Percentiles rank a stretch among this genome's conserved stretches.
phyloP scores from a whole-genome alignment of 345 rosid species.

The Euphorbia lathyris region DNA sequence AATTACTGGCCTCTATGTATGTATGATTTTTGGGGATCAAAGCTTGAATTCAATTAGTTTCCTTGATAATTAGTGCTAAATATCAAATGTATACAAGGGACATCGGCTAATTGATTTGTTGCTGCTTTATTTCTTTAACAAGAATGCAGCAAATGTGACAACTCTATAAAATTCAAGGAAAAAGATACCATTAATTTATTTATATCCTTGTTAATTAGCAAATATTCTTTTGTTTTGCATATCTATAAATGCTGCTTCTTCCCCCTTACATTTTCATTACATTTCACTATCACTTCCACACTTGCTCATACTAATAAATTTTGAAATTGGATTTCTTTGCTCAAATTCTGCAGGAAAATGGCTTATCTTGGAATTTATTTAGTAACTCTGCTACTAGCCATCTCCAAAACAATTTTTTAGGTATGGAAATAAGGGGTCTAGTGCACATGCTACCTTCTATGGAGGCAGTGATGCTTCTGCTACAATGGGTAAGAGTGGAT shows the following conservation, averaged over 20 bases:
- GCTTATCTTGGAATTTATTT: conserved; percentile 29
- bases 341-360: conserved; percentile 31
- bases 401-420: conserved; percentile 34
- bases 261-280: too few relatives aligned
- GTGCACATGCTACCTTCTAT: conserved; percentile 47
- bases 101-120: too few relatives aligned
- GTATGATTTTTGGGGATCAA: too few relatives aligned
- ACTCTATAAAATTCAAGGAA: background rate
- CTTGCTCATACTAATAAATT: background rate
- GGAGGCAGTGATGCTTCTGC: conserved; percentile 48
- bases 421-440: conserved; percentile 33
- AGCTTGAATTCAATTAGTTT: too few relatives aligned
- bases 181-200: background rate
- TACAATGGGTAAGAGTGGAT: conserved; percentile 39
- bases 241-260: conserved; percentile 26
- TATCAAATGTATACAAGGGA: too few relatives aligned
- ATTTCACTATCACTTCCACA: too few relatives aligned
- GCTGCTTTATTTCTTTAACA: too few relatives aligned
- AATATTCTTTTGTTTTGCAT: background rate
- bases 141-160: background rate
- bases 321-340: background rate
- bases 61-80: too few relatives aligned
- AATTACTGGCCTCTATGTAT: too few relatives aligned
- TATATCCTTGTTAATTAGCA: background rate
- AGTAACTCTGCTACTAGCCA: conserved; percentile 24